These are phyloP conservation scores for Podila verticillata DNA, from an alignment of 192 early-diverging fungal species.

Conservation along the genomic window DNA sequence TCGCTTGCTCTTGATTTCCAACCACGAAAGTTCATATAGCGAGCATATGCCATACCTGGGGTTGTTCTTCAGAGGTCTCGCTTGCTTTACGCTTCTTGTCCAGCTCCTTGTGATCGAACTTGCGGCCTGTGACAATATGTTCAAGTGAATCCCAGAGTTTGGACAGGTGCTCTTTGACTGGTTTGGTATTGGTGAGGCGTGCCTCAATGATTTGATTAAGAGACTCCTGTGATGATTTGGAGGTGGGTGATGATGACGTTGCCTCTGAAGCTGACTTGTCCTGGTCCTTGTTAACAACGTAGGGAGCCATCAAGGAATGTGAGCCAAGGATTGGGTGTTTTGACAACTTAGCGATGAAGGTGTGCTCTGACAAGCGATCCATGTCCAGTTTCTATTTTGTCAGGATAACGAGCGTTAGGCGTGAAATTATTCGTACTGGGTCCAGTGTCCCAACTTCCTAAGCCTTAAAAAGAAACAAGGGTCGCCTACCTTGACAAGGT, in stretches of 20 bases:
- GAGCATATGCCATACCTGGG: conserved; percentile 25
- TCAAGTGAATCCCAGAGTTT: conserved; percentile 46
- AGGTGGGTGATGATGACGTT: not conserved
- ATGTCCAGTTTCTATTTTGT: conserved; percentile 36
- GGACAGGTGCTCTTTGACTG: conserved; percentile 34
- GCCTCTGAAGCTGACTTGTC: not conserved
- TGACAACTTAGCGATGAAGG: conserved; percentile 24
- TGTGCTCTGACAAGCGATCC: conserved; percentile 37
- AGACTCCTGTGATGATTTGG: not conserved
- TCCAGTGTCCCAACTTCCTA: not conserved
- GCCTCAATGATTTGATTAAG: conserved; percentile 25
- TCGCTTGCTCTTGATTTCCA: too few species aligned
- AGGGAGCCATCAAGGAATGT: conserved; percentile 40
- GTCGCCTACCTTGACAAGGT: conserved; percentile 30
- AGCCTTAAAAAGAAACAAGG: not conserved
- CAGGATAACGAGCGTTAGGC: not conserved
- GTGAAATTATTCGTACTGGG: too few species aligned
- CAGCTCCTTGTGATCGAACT: conserved; percentile 16
- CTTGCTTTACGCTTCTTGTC: conserved; percentile 45
- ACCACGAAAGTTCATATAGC: too few species aligned
- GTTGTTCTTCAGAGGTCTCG: conserved; percentile 21
- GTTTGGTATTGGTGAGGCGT: conserved; percentile 36
- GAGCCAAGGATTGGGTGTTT: conserved; percentile 44
- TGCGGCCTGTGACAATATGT: conserved; percentile 39
- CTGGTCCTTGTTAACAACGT: conserved; percentile 18